Percentiles rank a stretch among this genome's conserved stretches.
phyloP scores from a whole-genome alignment of 2,329 filamentous ascomycete genomes.

The Pezicula radicicola region DNA sequence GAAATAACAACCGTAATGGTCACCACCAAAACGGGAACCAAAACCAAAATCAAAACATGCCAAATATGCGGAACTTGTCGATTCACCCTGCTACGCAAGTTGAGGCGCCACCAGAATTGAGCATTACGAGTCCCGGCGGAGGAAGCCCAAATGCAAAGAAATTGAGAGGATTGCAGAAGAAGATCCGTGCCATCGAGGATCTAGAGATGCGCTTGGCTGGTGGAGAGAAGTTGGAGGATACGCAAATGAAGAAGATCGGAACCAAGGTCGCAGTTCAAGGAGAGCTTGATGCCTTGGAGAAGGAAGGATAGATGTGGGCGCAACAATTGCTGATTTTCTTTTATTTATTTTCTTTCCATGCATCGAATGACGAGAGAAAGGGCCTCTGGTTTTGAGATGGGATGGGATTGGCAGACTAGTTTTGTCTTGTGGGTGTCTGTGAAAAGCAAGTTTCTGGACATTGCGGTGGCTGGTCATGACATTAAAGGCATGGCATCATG shows the following conservation, averaged over 20 bases:
- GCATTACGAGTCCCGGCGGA: conserved; percentile 50
- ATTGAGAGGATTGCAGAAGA: conserved; percentile 89
- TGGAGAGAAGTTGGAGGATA: conserved; percentile 96
- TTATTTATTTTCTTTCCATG: too few relatives aligned
- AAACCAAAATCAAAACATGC: conserved; percentile 22
- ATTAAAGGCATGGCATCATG: too few relatives aligned
- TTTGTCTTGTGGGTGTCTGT: too few relatives aligned
- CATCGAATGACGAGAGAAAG: too few relatives aligned
- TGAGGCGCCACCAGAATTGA: conserved; percentile 41
- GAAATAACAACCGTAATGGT: conserved; percentile 13
- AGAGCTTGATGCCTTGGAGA: conserved; percentile 61
- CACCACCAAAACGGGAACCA: conserved; percentile 23
- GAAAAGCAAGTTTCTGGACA: too few relatives aligned
- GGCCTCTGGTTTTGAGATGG: too few relatives aligned
- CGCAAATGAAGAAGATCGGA: conserved; percentile 96
- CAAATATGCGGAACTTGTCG: conserved; percentile 32
- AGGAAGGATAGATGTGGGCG: neutral
- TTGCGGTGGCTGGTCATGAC: too few relatives aligned
- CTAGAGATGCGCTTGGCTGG: conserved; percentile 93
- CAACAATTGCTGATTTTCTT: too few relatives aligned
- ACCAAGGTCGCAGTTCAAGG: conserved; percentile 82
- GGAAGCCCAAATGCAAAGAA: conserved; percentile 87
- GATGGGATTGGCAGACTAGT: too few relatives aligned
- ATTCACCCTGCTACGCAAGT: conserved; percentile 16
- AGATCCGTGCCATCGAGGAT: conserved; percentile 96